These are phyloP conservation scores for Stagonosporopsis rhizophila DNA, from an alignment of 2,329 filamentous ascomycete species.

Conservation along the genomic window DNA sequence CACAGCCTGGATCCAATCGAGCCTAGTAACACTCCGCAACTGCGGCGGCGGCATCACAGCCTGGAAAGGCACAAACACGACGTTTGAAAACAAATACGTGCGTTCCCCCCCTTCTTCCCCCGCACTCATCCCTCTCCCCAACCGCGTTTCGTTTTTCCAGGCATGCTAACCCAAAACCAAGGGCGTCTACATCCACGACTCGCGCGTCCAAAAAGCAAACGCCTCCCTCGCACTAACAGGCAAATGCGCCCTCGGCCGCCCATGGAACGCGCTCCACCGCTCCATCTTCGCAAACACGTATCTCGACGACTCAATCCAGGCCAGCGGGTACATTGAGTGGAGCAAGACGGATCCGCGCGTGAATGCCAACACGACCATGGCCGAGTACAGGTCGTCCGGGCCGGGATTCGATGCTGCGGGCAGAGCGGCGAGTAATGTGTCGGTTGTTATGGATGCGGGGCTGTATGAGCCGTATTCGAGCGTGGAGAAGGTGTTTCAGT, in stretches of 20 bases:
- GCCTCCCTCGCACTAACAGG: conserved; percentile 47
- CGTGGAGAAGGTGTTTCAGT: conserved; percentile 37
- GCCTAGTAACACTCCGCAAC: conserved; percentile 61
- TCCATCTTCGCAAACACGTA: conserved; percentile 64
- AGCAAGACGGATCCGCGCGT: conserved; percentile 51
- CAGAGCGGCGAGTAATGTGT: conserved; percentile 52
- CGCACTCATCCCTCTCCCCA: too few relatives aligned
- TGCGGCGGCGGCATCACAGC: conserved; percentile 73
- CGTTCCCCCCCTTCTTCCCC: background rate
- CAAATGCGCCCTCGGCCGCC: conserved; percentile 66
- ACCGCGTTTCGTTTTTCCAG: too few relatives aligned
- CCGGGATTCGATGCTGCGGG: conserved; percentile 63
- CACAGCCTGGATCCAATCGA: conserved; percentile 66
- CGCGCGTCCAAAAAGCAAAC: conserved; percentile 64
- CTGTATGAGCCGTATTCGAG: conserved; percentile 38
- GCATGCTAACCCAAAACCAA: conserved; percentile 11
- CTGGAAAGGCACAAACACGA: conserved; percentile 73
- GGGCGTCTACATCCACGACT: conserved; percentile 68
- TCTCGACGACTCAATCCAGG: conserved; percentile 61
- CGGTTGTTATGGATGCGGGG: conserved; percentile 54
- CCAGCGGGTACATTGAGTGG: conserved; percentile 65
- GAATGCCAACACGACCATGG: conserved; percentile 59
- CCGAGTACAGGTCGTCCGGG: conserved; percentile 61
- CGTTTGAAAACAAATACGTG: conserved; percentile 68
- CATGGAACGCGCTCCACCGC: conserved; percentile 66